A percentile compares a stretch with the other conserved stretches of the same genome.
Evolutionary conservation across 1,284 basidiomycete species (phyloP).

Genomic region (Ustilago crameri): DNA sequence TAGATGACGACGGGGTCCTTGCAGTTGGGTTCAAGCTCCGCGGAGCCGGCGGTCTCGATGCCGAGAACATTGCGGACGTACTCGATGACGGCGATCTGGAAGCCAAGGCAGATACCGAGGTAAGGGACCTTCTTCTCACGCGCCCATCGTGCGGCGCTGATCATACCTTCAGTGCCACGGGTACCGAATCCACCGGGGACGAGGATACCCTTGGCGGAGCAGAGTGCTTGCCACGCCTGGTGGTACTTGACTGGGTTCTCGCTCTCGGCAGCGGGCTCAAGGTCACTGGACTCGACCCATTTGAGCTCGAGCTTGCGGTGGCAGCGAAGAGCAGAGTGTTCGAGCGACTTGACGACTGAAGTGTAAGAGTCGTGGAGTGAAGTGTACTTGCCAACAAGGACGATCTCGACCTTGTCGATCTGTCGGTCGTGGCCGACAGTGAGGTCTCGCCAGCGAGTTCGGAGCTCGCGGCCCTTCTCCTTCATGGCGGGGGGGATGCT

Average conservation of each 20-base stretch:
- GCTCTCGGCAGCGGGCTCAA: conserved; percentile 83
- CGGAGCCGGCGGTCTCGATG: conserved; percentile 85
- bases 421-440: conserved; percentile 88
- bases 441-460: conserved; percentile 82
- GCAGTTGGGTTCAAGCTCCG: conserved; percentile 78
- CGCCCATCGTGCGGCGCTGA: conserved; percentile 95
- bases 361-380: conserved; percentile 98
- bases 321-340: conserved; percentile 94
- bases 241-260: conserved; percentile 89
- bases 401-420: conserved; percentile 90
- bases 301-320: conserved; percentile 74
- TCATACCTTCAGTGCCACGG: conserved; percentile 97
- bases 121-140: conserved; percentile 94
- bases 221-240: conserved; percentile 92
- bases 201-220: conserved; percentile 75
- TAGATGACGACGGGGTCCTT: conserved; percentile 86
- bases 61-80: conserved; percentile 89
- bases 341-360: conserved; percentile 95
- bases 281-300: conserved; percentile 96
- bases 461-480: conserved; percentile 76
- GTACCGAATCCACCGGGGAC: conserved; percentile 90
- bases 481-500: conserved; percentile 74
- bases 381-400: conserved; percentile 97
- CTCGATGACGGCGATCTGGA: conserved; percentile 96
- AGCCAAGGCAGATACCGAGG: conserved; percentile 96